Percentiles rank a stretch among this genome's conserved stretches.
Conservation (phyloP, 192 early-diverging fungal genomes). For the Entrophospora sp. region DNA sequence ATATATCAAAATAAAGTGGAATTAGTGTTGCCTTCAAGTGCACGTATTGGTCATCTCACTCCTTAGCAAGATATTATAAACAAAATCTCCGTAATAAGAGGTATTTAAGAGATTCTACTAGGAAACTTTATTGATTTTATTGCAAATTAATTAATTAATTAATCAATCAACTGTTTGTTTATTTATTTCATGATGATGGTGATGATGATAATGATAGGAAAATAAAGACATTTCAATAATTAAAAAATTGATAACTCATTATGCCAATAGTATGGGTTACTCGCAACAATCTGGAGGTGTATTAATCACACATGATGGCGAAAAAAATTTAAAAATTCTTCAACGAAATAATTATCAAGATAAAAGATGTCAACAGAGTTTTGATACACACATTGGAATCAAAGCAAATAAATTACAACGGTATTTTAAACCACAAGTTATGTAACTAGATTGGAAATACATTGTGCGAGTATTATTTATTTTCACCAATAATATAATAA, state of each 20-base stretch:
- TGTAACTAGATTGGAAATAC: too few relatives aligned
- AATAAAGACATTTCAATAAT: conserved; percentile 29
- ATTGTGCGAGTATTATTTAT: too few relatives aligned
- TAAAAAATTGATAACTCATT: conserved; percentile 67
- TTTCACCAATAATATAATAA: too few relatives aligned
- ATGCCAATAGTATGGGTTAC: conserved; percentile 43
- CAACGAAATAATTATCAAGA: conserved; percentile 8
- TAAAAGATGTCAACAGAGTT: conserved; percentile 35
- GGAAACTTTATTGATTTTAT: too few relatives aligned
- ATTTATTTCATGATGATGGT: too few relatives aligned
- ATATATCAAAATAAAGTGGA: conserved; percentile 72
- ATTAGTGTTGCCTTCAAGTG: conserved; percentile 80
- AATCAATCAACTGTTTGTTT: too few relatives aligned
- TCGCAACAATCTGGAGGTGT: conserved; percentile 28
- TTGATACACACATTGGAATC: conserved; percentile 55
- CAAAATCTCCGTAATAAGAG: conserved; percentile 55
- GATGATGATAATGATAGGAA: too few relatives aligned
- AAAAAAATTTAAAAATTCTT: conserved; percentile 32
- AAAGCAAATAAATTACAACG: conserved; percentile 81
- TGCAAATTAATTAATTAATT: too few relatives aligned
- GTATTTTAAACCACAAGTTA: conserved; percentile 77
- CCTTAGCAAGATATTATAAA: conserved; percentile 81
- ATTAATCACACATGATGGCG: conserved; percentile 26
- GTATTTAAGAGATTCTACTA: too few relatives aligned
- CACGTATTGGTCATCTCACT: conserved; percentile 69